Evolutionary conservation across 2,329 filamentous ascomycete genomes (phyloP).

Genomic region (Tothia fuscella): DNA sequence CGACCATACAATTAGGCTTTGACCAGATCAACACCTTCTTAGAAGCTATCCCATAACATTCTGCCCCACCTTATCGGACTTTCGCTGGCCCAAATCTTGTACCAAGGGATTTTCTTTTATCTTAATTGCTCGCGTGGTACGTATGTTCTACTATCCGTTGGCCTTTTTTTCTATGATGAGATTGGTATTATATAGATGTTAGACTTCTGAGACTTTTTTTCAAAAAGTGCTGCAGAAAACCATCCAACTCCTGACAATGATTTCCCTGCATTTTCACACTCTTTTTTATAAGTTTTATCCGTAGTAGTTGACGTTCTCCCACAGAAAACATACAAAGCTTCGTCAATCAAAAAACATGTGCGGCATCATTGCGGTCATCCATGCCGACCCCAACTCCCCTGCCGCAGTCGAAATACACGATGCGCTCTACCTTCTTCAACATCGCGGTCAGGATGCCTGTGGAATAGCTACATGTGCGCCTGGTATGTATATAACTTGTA

Average conservation of each 20-base stretch:
- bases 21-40: not conserved
- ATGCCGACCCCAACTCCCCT: slow-evolving; percentile 27
- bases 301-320: not conserved
- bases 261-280: not conserved
- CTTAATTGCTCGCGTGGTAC: too few species aligned
- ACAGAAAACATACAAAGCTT: too few species aligned
- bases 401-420: slow-evolving; percentile 34
- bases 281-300: not conserved
- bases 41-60: not conserved
- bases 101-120: too few species aligned
- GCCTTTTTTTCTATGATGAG: slow-evolving; percentile 16
- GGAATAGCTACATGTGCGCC: slow-evolving; percentile 66
- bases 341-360: slow-evolving; percentile 30
- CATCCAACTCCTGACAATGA: not conserved
- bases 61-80: not conserved
- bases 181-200: slow-evolving; percentile 26
- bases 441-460: slow-evolving; percentile 77
- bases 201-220: slow-evolving; percentile 23
- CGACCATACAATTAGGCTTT: not conserved
- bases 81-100: not conserved
- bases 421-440: slow-evolving; percentile 25
- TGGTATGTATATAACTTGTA: too few species aligned
- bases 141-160: too few species aligned
- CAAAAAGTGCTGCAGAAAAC: not conserved
- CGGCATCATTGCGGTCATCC: slow-evolving; percentile 39